Evolutionary conservation across 2,329 filamentous ascomycete species (phyloP).

Genomic region (Penicillium sp.): DNA sequence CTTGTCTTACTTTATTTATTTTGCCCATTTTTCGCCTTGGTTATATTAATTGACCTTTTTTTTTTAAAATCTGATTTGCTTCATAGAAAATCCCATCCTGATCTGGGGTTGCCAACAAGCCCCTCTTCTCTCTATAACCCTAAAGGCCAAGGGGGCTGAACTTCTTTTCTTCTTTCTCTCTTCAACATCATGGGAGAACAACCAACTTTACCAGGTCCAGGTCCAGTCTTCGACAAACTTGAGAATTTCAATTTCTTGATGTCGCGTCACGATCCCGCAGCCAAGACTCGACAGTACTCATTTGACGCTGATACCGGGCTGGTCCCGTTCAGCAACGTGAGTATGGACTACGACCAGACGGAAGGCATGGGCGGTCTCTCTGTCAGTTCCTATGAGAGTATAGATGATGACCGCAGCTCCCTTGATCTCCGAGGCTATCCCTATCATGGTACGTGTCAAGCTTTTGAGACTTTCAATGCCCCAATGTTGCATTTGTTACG

Average conservation of each 20-base stretch:
- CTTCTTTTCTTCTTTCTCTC: constrained; percentile 18
- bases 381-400: constrained; percentile 43
- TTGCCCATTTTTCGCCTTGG: background rate
- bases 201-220: constrained; percentile 27
- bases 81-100: constrained; percentile 8
- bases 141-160: constrained; percentile 12
- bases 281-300: constrained; percentile 38
- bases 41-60: background rate
- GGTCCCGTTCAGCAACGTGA: constrained; percentile 32
- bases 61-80: constrained; percentile 4
- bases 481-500: constrained; percentile 35
- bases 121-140: constrained; percentile 12
- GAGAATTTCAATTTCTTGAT: constrained; percentile 40
- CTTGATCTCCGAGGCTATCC: constrained; percentile 40
- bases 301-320: constrained; percentile 38
- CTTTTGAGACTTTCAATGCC: constrained; percentile 13
- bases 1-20: background rate
- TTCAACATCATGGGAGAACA: constrained; percentile 32
- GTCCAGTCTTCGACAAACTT: constrained; percentile 30
- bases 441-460: constrained; percentile 39
- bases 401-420: constrained; percentile 40
- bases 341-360: constrained; percentile 42
- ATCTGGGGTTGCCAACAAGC: constrained; percentile 17
- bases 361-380: constrained; percentile 42
- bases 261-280: constrained; percentile 34